Conservation (phyloP, 2,329 filamentous ascomycete species). For the Aspergillus sp. region DNA sequence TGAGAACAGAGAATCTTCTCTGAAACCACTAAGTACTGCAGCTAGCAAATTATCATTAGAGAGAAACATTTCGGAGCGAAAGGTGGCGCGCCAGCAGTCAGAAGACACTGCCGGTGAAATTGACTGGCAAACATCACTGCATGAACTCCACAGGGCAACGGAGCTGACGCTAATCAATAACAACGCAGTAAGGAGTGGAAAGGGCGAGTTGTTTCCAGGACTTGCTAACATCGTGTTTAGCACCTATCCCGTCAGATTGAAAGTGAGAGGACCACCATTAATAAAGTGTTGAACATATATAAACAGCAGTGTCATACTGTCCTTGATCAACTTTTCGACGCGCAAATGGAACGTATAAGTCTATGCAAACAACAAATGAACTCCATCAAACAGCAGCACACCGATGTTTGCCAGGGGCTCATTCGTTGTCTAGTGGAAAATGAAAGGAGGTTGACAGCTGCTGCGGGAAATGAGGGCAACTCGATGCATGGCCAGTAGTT, state of each 20-base stretch:
- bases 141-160: slow-evolving; percentile 14
- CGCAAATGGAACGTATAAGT: slow-evolving; percentile 40
- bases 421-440: slow-evolving; percentile 28
- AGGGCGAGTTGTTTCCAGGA: not conserved
- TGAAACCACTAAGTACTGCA: too few species aligned
- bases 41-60: not conserved
- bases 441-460: slow-evolving; percentile 16
- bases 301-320: slow-evolving; percentile 44
- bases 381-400: slow-evolving; percentile 28
- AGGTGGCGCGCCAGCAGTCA: not conserved
- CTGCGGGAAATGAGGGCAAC: not conserved
- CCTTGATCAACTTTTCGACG: slow-evolving; percentile 42
- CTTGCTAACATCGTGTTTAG: slow-evolving; percentile 22
- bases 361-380: slow-evolving; percentile 30
- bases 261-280: slow-evolving; percentile 46
- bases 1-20: not conserved
- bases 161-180: slow-evolving; percentile 28
- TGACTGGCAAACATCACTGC: slow-evolving; percentile 9
- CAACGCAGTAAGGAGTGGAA: slow-evolving; percentile 28
- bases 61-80: not conserved
- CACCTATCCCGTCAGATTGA: slow-evolving; percentile 47
- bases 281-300: slow-evolving; percentile 46
- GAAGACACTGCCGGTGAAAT: not conserved
- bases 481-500: not conserved
- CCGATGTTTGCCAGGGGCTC: slow-evolving; percentile 30